A percentile compares a stretch with the other conserved stretches of the same genome.
phyloP scores from a whole-genome alignment of 768 basidiomycete species.

The Rhizopogon rudus region DNA sequence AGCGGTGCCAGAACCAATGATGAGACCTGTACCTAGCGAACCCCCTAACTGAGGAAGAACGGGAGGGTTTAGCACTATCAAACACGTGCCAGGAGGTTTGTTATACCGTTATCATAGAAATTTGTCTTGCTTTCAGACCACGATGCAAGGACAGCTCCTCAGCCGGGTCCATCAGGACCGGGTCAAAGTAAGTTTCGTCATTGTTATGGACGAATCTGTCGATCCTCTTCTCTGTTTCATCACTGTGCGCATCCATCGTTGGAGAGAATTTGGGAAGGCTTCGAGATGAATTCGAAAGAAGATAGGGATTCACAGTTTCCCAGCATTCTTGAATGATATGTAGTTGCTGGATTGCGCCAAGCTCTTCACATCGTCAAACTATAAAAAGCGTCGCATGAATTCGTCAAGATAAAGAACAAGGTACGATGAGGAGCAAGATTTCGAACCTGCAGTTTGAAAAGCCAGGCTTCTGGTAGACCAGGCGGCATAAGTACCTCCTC shows the following conservation, averaged over 20 bases:
- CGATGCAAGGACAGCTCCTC: slow-evolving; percentile 37
- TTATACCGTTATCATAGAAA: slow-evolving; percentile 51
- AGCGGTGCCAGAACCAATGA: slow-evolving; percentile 57
- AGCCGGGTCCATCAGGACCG: slow-evolving; percentile 29
- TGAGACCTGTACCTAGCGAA: slow-evolving; percentile 50
- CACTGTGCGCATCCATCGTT: background rate
- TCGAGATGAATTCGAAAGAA: background rate
- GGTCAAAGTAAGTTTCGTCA: background rate
- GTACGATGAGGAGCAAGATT: background rate
- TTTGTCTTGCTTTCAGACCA: slow-evolving; percentile 46
- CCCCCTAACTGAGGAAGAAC: slow-evolving; percentile 33
- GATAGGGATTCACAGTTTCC: background rate
- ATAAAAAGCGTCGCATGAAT: background rate
- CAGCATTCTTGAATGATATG: background rate
- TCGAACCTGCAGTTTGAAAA: background rate
- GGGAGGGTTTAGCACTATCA: background rate
- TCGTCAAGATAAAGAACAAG: background rate
- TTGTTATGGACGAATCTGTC: background rate
- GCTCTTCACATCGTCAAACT: background rate
- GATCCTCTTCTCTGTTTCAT: background rate
- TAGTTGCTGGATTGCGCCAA: background rate
- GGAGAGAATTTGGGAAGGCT: background rate
- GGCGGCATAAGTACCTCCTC: background rate
- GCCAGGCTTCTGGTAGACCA: background rate
- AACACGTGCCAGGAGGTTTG: background rate